Base-by-base conservation (phyloP, 2,329 filamentous ascomycete genomes). In the Aspergillus fumigatus region DNA sequence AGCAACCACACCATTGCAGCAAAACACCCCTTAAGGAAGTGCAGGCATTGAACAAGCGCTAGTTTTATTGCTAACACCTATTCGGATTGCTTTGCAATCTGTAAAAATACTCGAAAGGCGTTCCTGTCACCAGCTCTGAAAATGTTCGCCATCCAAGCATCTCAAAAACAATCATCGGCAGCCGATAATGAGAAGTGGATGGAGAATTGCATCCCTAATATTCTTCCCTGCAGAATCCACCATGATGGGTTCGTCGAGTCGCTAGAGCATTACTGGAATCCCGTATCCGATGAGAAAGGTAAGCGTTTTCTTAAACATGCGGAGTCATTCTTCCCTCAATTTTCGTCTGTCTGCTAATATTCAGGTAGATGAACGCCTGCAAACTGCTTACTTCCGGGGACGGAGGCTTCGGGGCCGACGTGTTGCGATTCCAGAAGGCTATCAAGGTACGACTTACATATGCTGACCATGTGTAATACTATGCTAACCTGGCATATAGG, bases 191-290 rank as follows among this genome's bases (percentile, higher is more conserved):
- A 60, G 17, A 52, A 61, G 3, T 59, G 65, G 35, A 59, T 56
- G 4, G 58, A 61, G 17, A 79, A 79, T 57, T 78, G 79, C 54
- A 84, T 79, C 0, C 83, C 88, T 3, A 88, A 96, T 67, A 77
- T 96, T 21, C 80, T 97, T 14, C 92, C 92, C 3, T 94, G 90
- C 66, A 84, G 85, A 54, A 84, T 97, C 67, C 82, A 92, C 65
- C 88, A 95, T 72, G 84, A 89, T 64, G 92, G 92, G 1, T 80
- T 85, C 1, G 79, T 93, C 53, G 82, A 86, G 51, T 78, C 84
- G 1, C 77, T 82, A 4, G 73, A 82, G 23, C 78, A 85, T 47
- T 91, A 90, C 70, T 97, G 92, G 91, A 80, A 77, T 5, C 88
- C 90, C 0, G 73, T 68, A 29, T 69, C 73, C 26, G 73, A 77